Evolutionary conservation across 2,329 filamentous ascomycete genomes (phyloP).

Genomic region (Ophiobolus disseminans): DNA sequence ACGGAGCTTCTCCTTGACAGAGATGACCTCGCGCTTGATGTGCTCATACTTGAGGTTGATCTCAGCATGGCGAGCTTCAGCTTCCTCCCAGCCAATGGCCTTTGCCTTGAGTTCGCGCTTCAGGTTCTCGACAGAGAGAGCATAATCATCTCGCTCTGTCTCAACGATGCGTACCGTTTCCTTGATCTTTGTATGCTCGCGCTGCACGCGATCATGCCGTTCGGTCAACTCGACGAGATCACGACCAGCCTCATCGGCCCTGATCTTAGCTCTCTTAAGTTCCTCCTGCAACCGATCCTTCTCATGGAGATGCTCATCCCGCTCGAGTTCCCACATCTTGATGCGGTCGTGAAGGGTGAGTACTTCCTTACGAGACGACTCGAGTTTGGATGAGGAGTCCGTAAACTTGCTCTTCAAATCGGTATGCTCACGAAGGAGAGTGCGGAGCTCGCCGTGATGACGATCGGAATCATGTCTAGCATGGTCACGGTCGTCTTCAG

Average conservation of each 20-base stretch:
- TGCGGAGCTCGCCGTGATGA: conserved; percentile 31
- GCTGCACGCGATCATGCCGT: conserved; percentile 29
- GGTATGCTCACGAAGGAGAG: conserved; percentile 28
- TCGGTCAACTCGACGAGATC: conserved; percentile 32
- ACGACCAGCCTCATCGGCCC: conserved; percentile 26
- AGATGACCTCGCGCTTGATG: conserved; percentile 31
- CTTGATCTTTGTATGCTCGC: conserved; percentile 30
- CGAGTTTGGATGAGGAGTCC: conserved; percentile 26
- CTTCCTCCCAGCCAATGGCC: conserved; percentile 24
- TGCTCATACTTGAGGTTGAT: conserved; percentile 32
- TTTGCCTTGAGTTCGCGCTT: conserved; percentile 32
- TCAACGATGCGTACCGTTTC: conserved; percentile 26
- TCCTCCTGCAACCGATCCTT: conserved; percentile 35
- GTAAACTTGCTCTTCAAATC: conserved; percentile 32
- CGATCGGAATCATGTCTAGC: conserved; percentile 28
- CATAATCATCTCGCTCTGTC: conserved; percentile 30
- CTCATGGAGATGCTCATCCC: conserved; percentile 32
- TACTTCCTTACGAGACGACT: conserved; percentile 30
- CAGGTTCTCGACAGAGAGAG: conserved; percentile 27
- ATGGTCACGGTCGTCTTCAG: conserved; percentile 28
- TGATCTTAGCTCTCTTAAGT: conserved; percentile 24
- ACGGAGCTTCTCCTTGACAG: conserved; percentile 31
- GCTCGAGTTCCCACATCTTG: conserved; percentile 31
- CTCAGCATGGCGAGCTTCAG: conserved; percentile 27
- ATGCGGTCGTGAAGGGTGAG: conserved; percentile 26